phyloP scores from a whole-genome alignment of 2,329 filamentous ascomycete species.

The Colletotrichum musicola region DNA sequence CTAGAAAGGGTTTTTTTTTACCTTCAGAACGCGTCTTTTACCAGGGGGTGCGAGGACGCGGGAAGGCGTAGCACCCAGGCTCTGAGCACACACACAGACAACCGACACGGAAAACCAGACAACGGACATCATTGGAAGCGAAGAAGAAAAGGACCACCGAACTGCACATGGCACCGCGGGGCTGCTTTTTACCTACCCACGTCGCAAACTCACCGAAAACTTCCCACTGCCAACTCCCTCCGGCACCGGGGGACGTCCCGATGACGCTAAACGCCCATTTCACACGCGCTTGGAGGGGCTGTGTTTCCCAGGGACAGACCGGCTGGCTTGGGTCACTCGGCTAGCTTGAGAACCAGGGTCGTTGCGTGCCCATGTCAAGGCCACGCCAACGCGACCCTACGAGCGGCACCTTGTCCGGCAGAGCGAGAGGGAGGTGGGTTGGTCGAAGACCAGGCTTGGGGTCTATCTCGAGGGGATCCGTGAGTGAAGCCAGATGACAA shows the following conservation, averaged over 20 bases:
- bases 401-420: neutral
- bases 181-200: no score
- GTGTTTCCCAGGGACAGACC: constrained; percentile 6
- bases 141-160: neutral
- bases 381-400: neutral
- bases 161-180: no score
- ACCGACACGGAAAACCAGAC: no score
- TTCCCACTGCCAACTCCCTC: neutral
- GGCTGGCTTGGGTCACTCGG: neutral
- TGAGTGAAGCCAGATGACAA: neutral
- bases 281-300: constrained; percentile 7
- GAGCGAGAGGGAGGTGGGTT: neutral
- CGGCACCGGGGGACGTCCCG: neutral
- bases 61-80: no score
- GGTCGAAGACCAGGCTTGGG: neutral
- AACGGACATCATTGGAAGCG: no score
- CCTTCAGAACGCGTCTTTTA: neutral
- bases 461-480: neutral
- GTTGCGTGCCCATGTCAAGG: neutral
- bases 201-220: no score
- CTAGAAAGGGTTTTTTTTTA: constrained; percentile 25
- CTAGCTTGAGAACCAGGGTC: no score
- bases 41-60: neutral
- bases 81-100: no score
- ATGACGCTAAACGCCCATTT: neutral